A percentile compares a stretch with the other conserved stretches of the same genome.
These are phyloP conservation scores for Teratosphaeria destructans DNA, from an alignment of 2,329 filamentous ascomycete genomes.

Conservation along the genomic window DNA sequence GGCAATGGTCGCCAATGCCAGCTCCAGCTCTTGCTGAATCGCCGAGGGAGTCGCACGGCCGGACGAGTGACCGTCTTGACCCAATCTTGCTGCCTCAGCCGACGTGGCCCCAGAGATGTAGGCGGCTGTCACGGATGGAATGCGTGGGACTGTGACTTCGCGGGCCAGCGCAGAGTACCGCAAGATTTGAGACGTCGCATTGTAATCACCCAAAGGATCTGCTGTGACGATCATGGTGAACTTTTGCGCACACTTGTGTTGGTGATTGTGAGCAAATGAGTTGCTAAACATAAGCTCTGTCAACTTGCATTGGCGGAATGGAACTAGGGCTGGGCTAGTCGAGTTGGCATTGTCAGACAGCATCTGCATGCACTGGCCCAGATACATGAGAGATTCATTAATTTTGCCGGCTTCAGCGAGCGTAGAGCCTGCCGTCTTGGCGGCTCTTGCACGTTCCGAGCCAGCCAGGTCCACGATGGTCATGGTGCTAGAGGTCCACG, in stretches of 20 bases:
- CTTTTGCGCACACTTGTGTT: slow-evolving; percentile 61
- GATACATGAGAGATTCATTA: slow-evolving; percentile 96
- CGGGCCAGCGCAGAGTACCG: slow-evolving; percentile 87
- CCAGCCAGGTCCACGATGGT: slow-evolving; percentile 83
- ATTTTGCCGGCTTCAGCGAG: slow-evolving; percentile 95
- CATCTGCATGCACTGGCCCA: slow-evolving; percentile 93
- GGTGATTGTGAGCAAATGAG: slow-evolving; percentile 26
- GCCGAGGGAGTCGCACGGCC: slow-evolving; percentile 38
- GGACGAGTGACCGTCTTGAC: slow-evolving; percentile 17
- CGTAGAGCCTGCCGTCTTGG: slow-evolving; percentile 87
- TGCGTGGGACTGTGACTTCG: slow-evolving; percentile 82
- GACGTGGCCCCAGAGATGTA: slow-evolving; percentile 36
- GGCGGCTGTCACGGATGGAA: slow-evolving; percentile 70
- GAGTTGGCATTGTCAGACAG: slow-evolving; percentile 69
- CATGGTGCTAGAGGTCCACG: slow-evolving; percentile 67
- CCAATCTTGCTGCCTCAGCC: slow-evolving; percentile 2
- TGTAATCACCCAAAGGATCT: slow-evolving; percentile 86
- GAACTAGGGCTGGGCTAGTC: slow-evolving; percentile 48
- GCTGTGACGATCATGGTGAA: slow-evolving; percentile 95
- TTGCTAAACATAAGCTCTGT: slow-evolving; percentile 44
- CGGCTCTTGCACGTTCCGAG: slow-evolving; percentile 83
- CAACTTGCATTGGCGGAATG: slow-evolving; percentile 51
- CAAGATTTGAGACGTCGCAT: slow-evolving; percentile 90
- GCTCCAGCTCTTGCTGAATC: slow-evolving; percentile 60
- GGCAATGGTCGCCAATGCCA: slow-evolving; percentile 69